Conservation (phyloP, 495 filamentous ascomycete species). For the Penicillium taxi region DNA sequence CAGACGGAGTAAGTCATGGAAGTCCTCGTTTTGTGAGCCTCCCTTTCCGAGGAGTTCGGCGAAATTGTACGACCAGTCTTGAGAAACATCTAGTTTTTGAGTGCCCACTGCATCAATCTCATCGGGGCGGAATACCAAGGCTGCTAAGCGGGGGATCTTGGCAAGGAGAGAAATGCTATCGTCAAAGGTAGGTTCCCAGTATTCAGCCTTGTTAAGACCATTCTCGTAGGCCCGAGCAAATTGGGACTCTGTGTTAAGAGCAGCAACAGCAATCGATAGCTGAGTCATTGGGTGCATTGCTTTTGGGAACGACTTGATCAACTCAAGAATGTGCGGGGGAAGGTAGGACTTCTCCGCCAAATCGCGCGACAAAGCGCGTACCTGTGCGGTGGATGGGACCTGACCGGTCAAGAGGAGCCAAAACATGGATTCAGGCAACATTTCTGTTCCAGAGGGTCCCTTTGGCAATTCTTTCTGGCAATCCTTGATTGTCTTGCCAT, state of each 20-base stretch:
- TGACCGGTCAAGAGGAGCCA: constrained; percentile 94
- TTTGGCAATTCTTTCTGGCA: constrained; percentile 92
- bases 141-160: constrained; percentile 93
- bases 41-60: constrained; percentile 92
- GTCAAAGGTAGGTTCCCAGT: constrained; percentile 98
- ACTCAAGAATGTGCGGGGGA: constrained; percentile 74
- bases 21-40: constrained; percentile 76
- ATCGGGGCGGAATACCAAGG: constrained; percentile 90
- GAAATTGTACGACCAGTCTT: constrained; percentile 98
- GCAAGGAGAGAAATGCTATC: constrained; percentile 89
- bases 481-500: constrained; percentile 95
- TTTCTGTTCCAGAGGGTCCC: constrained; percentile 89
- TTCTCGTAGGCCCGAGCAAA: constrained; percentile 91
- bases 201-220: constrained; percentile 85
- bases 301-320: constrained; percentile 83
- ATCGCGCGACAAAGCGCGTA: constrained; percentile 73
- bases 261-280: constrained; percentile 86
- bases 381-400: constrained; percentile 74
- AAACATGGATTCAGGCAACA: constrained; percentile 99
- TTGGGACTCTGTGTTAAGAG: constrained; percentile 82
- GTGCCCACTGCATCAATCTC: constrained; percentile 57
- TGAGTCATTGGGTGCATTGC: constrained; percentile 97
- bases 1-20: constrained; percentile 87
- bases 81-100: constrained; percentile 43
- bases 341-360: constrained; percentile 79